Base-by-base conservation (phyloP, 192 early-diverging fungal genomes). In the Obelidium mucronatum region DNA sequence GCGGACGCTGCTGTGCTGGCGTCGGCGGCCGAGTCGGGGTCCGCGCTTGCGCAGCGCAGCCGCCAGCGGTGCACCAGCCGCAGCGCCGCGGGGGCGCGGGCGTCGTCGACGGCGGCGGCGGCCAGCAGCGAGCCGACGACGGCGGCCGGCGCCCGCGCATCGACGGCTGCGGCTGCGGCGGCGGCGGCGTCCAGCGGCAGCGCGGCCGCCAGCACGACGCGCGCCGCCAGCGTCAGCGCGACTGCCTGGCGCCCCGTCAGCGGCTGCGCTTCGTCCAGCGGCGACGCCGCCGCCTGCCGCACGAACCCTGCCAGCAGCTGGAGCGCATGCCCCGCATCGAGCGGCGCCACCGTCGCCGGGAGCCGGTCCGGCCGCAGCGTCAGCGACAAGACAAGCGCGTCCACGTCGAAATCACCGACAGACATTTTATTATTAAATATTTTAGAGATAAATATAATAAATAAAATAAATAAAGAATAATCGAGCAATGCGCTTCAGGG, bases 401-500 rank as follows among this genome's bases (percentile, higher is more conserved):
- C 51, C 13, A n/a, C 51, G 51, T 13, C 51, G 51, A 13, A 15
- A n/a, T 52, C 51, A n/a, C n/a, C 51, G 51, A n/a, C n/a, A n/a
- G n/a, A n/a, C n/a, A n/a, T n/a, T n/a, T n/a, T n/a, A n/a, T n/a
- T n/a, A n/a, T n/a, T n/a, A n/a, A n/a, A n/a, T n/a, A n/a, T n/a
- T n/a, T n/a, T n/a, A n/a, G n/a, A n/a, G n/a, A n/a, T n/a, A n/a
- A n/a, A n/a, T n/a, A n/a, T n/a, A n/a, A n/a, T n/a, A n/a, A n/a
- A n/a, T n/a, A n/a, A n/a, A n/a, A n/a, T n/a, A n/a, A n/a, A n/a
- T n/a, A 6, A 48, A 6, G 11, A 48, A 48, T 19, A 44, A 44
- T 44, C 42, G 17, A 44, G 11, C 44, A 65, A 65, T 65, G 63
- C 28, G 63, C 28, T 65, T 65, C 35, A 30, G 63, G 34, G 63